A percentile compares a stretch with the other conserved stretches of the same genome.
These are phyloP conservation scores for Torulaspora delbrueckii DNA, from an alignment of 805 yeast species.

Conservation along the genomic window DNA sequence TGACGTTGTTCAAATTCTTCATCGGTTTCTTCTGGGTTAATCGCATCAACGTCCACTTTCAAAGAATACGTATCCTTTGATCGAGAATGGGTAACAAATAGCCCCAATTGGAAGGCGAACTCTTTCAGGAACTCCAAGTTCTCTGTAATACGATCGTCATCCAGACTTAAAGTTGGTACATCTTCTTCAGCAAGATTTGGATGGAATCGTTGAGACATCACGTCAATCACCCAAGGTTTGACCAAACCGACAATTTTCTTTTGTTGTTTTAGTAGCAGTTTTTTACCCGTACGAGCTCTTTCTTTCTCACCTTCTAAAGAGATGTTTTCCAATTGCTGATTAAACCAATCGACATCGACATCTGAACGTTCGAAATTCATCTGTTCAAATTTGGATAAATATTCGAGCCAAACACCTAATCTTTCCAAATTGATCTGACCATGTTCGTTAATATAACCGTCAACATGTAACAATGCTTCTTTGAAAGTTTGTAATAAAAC, in stretches of 20 bases:
- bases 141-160: constrained; percentile 35
- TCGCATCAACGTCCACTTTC: constrained; percentile 67
- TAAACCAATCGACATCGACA: constrained; percentile 87
- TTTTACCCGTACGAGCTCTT: constrained; percentile 60
- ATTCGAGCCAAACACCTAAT: constrained; percentile 68
- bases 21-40: constrained; percentile 59
- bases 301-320: constrained; percentile 67
- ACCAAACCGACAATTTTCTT: constrained; percentile 59
- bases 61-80: constrained; percentile 53
- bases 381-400: constrained; percentile 72
- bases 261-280: constrained; percentile 64
- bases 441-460: constrained; percentile 78
- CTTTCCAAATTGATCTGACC: constrained; percentile 77
- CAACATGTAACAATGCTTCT: constrained; percentile 62
- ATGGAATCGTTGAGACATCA: constrained; percentile 31
- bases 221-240: constrained; percentile 45
- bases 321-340: constrained; percentile 73
- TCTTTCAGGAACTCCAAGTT: constrained; percentile 58
- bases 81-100: constrained; percentile 60
- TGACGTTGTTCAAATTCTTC: constrained; percentile 58
- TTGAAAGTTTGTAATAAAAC: constrained; percentile 83
- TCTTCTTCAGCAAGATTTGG: constrained; percentile 41
- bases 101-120: constrained; percentile 62
- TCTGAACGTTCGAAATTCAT: constrained; percentile 81
- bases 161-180: constrained; percentile 45